Evolutionary conservation across 2,329 filamentous ascomycete genomes (phyloP), one percentile per base, ranked within the genome.

Genomic region (Beauveria pseudobassiana): DNA sequence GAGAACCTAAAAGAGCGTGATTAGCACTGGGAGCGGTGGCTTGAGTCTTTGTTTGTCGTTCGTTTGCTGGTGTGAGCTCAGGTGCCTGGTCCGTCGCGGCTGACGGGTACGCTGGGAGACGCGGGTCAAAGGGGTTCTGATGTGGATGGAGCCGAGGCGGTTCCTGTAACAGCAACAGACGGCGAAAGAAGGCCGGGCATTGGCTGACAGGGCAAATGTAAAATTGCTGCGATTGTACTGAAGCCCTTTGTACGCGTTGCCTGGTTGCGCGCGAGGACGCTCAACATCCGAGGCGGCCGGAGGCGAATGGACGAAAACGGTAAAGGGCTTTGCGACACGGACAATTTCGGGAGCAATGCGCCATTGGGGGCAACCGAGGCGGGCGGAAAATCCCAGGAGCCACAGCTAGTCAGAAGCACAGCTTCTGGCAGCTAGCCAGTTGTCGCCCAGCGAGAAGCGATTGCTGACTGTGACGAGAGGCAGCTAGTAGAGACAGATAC

Each of bases 1-100:
- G 69, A 73, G 70, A 75, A 76, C 74, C 74, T 75, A 57, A n/a
- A 43, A n/a, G 16, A 26, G n/a, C 28, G 64, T 74, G 70, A 61
- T 49, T 63, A 59, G 64, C n/a, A 52, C 14, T 12, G n/a, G n/a
- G 20, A 20, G 28, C 24, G 26, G 38, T 60, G 34, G 57, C 40
- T 52, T 48, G 58, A 22, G 8, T 16, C 24, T 38, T 59, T 45
- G 50, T 56, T 59, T 59, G 61, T 51, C n/a, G 55, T 59, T 30
- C 30, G 49, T 59, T 57, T 59, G 56, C 56, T 63, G 42, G 48
- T 63, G 28, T 24, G 28, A 51, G 34, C 46, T 50, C 42, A 28
- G 58, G 42, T 53, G 26, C 26, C 34, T 56, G 43, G n/a, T 52
- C 34, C 24, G 45, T 62, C 24, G 30, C 53, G 52, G 54, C 46